Conservation (phyloP, 2,329 filamentous ascomycete genomes). For the Trichophyton equinum region DNA sequence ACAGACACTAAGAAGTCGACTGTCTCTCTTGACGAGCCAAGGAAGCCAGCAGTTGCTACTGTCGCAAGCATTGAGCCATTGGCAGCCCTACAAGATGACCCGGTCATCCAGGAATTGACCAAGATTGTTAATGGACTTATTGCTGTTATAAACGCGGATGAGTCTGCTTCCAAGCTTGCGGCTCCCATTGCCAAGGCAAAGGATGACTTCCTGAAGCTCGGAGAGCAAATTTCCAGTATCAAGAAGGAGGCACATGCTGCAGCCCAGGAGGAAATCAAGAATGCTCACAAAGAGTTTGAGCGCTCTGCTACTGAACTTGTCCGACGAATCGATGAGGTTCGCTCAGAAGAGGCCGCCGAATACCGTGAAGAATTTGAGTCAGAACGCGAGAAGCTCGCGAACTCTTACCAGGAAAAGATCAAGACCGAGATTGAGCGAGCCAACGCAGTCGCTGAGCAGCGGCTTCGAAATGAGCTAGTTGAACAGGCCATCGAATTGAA, state of each 20-base stretch:
- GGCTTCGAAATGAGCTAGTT: slow-evolving; percentile 68
- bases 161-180: slow-evolving; percentile 63
- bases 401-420: slow-evolving; percentile 68
- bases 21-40: slow-evolving; percentile 23
- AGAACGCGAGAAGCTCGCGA: slow-evolving; percentile 68
- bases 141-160: slow-evolving; percentile 78
- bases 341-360: slow-evolving; percentile 64
- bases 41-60: slow-evolving; percentile 34
- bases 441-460: slow-evolving; percentile 68
- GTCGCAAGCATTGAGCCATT: slow-evolving; percentile 63
- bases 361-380: slow-evolving; percentile 82
- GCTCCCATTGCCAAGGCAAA: slow-evolving; percentile 76
- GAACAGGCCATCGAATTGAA: slow-evolving; percentile 86
- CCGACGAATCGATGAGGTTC: slow-evolving; percentile 69
- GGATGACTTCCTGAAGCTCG: slow-evolving; percentile 64
- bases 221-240: slow-evolving; percentile 61
- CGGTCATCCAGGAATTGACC: slow-evolving; percentile 81
- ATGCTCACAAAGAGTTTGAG: slow-evolving; percentile 67
- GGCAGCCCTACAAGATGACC: slow-evolving; percentile 65
- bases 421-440: slow-evolving; percentile 67
- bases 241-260: slow-evolving; percentile 57
- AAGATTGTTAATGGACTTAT: slow-evolving; percentile 96
- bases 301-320: slow-evolving; percentile 78
- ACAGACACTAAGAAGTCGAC: slow-evolving; percentile 20
- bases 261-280: slow-evolving; percentile 61